Base-by-base conservation (phyloP, 2,329 filamentous ascomycete genomes). In the Colletotrichum sp. region DNA sequence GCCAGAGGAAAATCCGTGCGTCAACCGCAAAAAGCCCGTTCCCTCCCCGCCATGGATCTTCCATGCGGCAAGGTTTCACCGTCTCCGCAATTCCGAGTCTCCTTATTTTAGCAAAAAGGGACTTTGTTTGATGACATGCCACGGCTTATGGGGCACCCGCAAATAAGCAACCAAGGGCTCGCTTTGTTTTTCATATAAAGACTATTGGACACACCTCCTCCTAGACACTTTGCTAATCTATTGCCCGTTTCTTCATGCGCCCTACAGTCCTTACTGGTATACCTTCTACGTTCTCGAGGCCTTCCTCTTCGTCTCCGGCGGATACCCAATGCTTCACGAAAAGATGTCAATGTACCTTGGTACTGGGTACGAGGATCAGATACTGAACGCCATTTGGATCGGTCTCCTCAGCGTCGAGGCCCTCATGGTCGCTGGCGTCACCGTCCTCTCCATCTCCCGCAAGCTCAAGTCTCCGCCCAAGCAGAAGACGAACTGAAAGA, bases 381-480 rank as follows among this genome's bases (percentile, higher is more conserved):
- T 87, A 38, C 80, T 88, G 61, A 87, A 88, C 81, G 80, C 82
- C 38, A 77, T 88, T 62, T 88, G 87, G 85, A 82, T 88, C 62
- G 83, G 84, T 54, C 82, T 88, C n/a, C 78, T 88, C 54, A 82
- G 82, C 21, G 76, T 88, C 43, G 85, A 88, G 75, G 83, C 85
- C 21, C 72, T 86, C 57, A 84, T 88, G 81, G 83, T 88, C 5
- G 72, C 86, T 34, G 81, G 82, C 12, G 84, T 87, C 15, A 81
- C 80, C 29, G 76, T 81, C 9, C 79, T 80, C 69, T 79, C 78
- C 66, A 75, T 81, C 51, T 70, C 81, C 24, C 82, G 81, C 74
- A 74, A 79, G 66, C 73, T 81, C 18, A 71, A 66, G 38, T 47
- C 75, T 13, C 61, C 57, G 34, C 69, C 71, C 68, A 78, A 75